Evolutionary conservation across 495 filamentous ascomycete species (phyloP).

Genomic region (Hypoxylon fragiforme): DNA sequence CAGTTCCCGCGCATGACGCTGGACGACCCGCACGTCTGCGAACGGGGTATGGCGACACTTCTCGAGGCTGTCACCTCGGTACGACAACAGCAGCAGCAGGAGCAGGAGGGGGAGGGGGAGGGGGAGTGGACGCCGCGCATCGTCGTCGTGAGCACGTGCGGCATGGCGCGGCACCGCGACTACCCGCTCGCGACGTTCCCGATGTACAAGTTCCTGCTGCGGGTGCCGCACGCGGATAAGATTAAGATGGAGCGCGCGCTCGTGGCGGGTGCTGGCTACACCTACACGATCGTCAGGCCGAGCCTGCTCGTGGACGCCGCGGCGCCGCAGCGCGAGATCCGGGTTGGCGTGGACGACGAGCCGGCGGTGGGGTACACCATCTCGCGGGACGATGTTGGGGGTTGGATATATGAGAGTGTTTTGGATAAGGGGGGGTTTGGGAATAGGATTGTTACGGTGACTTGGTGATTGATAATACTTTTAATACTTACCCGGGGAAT

Average conservation of each 20-base stretch:
- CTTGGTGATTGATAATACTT: constrained; percentile 2
- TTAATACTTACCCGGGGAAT: too few species aligned
- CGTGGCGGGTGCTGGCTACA: constrained; percentile 33
- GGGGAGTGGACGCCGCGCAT: constrained; percentile 45
- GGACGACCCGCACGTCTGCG: constrained; percentile 63
- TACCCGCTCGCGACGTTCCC: constrained; percentile 54
- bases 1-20: constrained; percentile 37
- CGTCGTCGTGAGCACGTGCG: constrained; percentile 57
- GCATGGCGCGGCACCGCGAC: constrained; percentile 53
- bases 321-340: constrained; percentile 35
- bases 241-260: constrained; percentile 56
- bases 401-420: constrained; percentile 44
- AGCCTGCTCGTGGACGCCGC: constrained; percentile 34
- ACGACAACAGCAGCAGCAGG: too few species aligned
- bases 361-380: constrained; percentile 53
- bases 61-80: constrained; percentile 45
- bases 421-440: constrained; percentile 9
- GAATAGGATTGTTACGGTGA: constrained; percentile 18
- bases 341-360: constrained; percentile 45
- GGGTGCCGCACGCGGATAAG: constrained; percentile 63
- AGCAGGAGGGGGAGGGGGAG: not conserved
- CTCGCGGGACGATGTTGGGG: constrained; percentile 45
- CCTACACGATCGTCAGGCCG: constrained; percentile 54
- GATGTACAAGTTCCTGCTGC: constrained; percentile 57
- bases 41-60: constrained; percentile 52